phyloP scores from a whole-genome alignment of 2,329 filamentous ascomycete species.

The Acarospora socialis region DNA sequence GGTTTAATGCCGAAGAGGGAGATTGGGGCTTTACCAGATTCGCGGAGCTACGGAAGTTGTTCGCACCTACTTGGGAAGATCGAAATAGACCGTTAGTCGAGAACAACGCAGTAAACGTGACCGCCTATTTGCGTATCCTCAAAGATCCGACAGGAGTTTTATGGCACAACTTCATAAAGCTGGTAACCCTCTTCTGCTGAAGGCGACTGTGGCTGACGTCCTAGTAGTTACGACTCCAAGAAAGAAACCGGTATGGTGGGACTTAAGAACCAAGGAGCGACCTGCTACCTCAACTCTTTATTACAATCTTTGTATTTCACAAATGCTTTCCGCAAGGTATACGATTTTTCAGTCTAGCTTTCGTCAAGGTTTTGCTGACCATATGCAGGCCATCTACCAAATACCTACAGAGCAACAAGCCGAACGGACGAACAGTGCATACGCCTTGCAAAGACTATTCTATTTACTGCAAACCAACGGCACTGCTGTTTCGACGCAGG shows the following conservation, averaged over 20 bases:
- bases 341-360: slow-evolving; percentile 3
- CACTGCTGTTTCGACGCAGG: slow-evolving; percentile 72
- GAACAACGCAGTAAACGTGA: slow-evolving; percentile 63
- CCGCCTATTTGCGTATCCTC: slow-evolving; percentile 66
- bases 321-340: slow-evolving; percentile 83
- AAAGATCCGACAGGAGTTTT: slow-evolving; percentile 79
- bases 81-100: slow-evolving; percentile 58
- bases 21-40: slow-evolving; percentile 99
- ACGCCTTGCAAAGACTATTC: slow-evolving; percentile 84
- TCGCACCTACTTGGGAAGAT: slow-evolving; percentile 62
- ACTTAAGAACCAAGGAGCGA: slow-evolving; percentile 90
- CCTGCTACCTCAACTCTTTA: slow-evolving; percentile 75
- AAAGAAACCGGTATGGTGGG: slow-evolving; percentile 96
- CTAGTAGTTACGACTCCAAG: slow-evolving; percentile 77
- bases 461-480: slow-evolving; percentile 85
- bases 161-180: slow-evolving; percentile 80
- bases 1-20: slow-evolving; percentile 89
- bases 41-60: slow-evolving; percentile 73
- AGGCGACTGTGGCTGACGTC: slow-evolving; percentile 26
- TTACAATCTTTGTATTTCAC: slow-evolving; percentile 75
- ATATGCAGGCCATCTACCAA: slow-evolving; percentile 70
- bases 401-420: slow-evolving; percentile 84
- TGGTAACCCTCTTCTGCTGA: slow-evolving; percentile 32
- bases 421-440: slow-evolving; percentile 74
- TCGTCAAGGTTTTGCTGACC: slow-evolving; percentile 8